Percentiles rank a stretch among this genome's conserved stretches.
Conservation (phyloP, 148 eudicot species). For the Silene uniflora region DNA sequence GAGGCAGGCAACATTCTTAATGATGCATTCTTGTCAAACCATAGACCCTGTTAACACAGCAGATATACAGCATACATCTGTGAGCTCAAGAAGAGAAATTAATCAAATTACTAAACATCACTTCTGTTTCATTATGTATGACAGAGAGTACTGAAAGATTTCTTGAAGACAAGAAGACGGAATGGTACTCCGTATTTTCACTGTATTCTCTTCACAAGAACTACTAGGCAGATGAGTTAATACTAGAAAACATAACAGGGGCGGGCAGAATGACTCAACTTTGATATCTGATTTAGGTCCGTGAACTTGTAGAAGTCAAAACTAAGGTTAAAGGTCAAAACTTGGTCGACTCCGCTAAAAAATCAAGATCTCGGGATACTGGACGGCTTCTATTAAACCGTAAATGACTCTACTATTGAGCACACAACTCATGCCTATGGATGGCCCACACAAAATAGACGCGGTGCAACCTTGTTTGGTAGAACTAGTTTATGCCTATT, state of each 20-base stretch:
- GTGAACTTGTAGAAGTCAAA: no score
- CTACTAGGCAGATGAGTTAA: not conserved
- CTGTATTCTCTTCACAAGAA: not conserved
- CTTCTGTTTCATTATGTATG: not conserved
- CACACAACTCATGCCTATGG: no score
- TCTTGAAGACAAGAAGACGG: not conserved
- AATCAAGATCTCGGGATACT: no score
- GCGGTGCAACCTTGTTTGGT: no score
- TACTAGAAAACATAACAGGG: not conserved
- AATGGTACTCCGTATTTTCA: not conserved
- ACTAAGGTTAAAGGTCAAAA: no score
- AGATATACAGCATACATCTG: not conserved
- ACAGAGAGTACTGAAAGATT: not conserved
- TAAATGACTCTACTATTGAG: no score
- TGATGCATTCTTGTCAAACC: slow-evolving; percentile 65
- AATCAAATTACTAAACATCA: not conserved
- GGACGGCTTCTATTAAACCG: no score
- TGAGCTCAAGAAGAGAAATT: not conserved
- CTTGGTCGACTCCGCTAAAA: no score
- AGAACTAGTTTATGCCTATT: no score
- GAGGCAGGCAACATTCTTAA: slow-evolving; percentile 83
- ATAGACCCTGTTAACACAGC: slow-evolving; percentile 57
- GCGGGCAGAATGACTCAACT: no score
- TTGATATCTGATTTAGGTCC: no score
- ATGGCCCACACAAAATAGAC: no score